A percentile compares a stretch with the other conserved stretches of the same genome.
Conservation (phyloP, 1,284 basidiomycete genomes). For the Austroboletus niveus region DNA sequence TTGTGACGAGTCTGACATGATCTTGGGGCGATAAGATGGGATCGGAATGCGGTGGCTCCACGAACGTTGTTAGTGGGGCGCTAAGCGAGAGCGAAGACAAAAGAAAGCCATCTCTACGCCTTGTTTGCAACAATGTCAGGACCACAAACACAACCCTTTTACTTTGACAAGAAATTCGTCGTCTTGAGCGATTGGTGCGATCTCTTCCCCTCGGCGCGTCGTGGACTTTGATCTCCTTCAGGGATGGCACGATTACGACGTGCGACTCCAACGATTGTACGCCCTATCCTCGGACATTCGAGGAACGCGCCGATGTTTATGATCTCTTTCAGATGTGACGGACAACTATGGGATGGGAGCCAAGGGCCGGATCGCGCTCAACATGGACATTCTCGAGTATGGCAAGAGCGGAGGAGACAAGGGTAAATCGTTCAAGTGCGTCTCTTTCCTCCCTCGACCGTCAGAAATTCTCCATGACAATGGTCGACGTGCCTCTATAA, state of each 20-base stretch:
- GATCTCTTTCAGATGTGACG: conserved; percentile 59
- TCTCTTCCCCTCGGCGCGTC: not conserved
- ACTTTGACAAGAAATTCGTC: conserved; percentile 77
- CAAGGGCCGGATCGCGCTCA: conserved; percentile 18
- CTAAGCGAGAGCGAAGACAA: not conserved
- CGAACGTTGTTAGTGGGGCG: conserved; percentile 8
- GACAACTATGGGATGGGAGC: conserved; percentile 54
- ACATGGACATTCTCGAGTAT: conserved; percentile 40
- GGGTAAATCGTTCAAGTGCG: conserved; percentile 17
- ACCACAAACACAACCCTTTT: conserved; percentile 21
- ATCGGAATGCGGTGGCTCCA: conserved; percentile 11
- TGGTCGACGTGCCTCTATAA: not conserved
- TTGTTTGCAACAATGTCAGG: conserved; percentile 11
- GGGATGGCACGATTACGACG: conserved; percentile 92
- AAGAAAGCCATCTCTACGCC: not conserved
- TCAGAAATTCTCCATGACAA: not conserved
- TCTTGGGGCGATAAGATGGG: conserved; percentile 19
- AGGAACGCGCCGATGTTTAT: not conserved
- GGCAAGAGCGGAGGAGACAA: conserved; percentile 41
- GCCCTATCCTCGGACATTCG: conserved; percentile 20
- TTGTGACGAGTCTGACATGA: not conserved
- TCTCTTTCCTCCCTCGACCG: not conserved
- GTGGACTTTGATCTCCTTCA: conserved; percentile 28
- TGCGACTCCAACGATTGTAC: conserved; percentile 89
- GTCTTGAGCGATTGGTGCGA: conserved; percentile 86